Conservation (phyloP, 352 stramenopile genomes). For the Pythium chondricola region DNA sequence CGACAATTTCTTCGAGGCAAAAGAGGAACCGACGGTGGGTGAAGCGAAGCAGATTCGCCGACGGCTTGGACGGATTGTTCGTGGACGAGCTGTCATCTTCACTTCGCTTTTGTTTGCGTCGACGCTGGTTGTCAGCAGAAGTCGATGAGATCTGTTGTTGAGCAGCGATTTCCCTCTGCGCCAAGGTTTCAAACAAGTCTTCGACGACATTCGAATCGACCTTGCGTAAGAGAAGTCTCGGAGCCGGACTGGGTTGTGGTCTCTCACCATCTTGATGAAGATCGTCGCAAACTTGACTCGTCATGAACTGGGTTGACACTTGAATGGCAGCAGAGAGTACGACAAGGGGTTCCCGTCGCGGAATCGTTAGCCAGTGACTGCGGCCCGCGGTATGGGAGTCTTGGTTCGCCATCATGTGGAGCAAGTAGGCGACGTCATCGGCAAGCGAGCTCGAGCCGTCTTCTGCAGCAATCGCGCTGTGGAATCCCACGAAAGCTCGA, state of each 20-base stretch:
- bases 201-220: constrained; percentile 50
- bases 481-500: constrained; percentile 62
- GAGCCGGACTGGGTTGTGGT: constrained; percentile 17
- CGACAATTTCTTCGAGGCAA: constrained; percentile 66
- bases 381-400: background rate
- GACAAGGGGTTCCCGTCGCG: constrained; percentile 41
- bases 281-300: constrained; percentile 48
- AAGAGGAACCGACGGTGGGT: constrained; percentile 72
- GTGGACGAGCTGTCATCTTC: constrained; percentile 1
- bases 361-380: constrained; percentile 17
- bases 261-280: constrained; percentile 48
- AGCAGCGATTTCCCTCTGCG: constrained; percentile 19
- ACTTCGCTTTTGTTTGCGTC: constrained; percentile 16
- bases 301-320: constrained; percentile 54
- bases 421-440: constrained; percentile 13
- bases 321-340: constrained; percentile 31
- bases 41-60: constrained; percentile 49
- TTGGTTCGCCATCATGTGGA: constrained; percentile 6
- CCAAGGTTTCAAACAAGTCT: constrained; percentile 50
- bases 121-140: background rate
- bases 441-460: constrained; percentile 8
- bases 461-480: constrained; percentile 39
- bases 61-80: constrained; percentile 7
- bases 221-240: constrained; percentile 36
- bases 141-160: background rate